phyloP scores from a whole-genome alignment of 2,329 filamentous ascomycete species.

The Aspergillus nomiae region DNA sequence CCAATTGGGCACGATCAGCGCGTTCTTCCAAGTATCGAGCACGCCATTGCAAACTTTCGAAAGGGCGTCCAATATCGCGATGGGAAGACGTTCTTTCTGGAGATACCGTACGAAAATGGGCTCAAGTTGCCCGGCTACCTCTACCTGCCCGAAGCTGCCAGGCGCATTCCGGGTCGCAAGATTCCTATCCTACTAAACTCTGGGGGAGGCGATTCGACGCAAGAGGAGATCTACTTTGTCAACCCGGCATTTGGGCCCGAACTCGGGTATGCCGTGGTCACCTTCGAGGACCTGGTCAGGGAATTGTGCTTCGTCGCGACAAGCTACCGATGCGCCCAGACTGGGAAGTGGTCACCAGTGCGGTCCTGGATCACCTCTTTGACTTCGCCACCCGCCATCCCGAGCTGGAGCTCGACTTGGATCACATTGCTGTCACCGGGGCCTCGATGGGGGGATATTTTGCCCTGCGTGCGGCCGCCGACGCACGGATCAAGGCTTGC shows the following conservation, averaged over 20 bases:
- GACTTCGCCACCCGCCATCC: conserved; percentile 14
- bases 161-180: conserved; percentile 26
- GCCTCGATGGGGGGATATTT: conserved; percentile 51
- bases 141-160: conserved; percentile 33
- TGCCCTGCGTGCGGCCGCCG: conserved; percentile 46
- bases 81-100: conserved; percentile 27
- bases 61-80: conserved; percentile 34
- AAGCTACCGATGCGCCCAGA: conserved; percentile 38
- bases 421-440: conserved; percentile 41
- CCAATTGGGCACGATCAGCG: conserved; percentile 27
- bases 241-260: conserved; percentile 24
- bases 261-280: conserved; percentile 48
- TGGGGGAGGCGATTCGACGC: conserved; percentile 40
- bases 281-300: conserved; percentile 53
- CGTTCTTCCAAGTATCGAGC: conserved; percentile 29
- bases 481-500: conserved; percentile 49
- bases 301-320: conserved; percentile 35
- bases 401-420: conserved; percentile 37
- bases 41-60: conserved; percentile 26
- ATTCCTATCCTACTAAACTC: conserved; percentile 40
- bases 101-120: conserved; percentile 43
- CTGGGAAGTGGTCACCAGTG: conserved; percentile 39
- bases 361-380: conserved; percentile 36
- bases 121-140: conserved; percentile 40
- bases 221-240: conserved; percentile 47